Evolutionary conservation across 2,329 filamentous ascomycete species (phyloP), one percentile per base, ranked within the genome.

Genomic region (Neoascochyta sp.): DNA sequence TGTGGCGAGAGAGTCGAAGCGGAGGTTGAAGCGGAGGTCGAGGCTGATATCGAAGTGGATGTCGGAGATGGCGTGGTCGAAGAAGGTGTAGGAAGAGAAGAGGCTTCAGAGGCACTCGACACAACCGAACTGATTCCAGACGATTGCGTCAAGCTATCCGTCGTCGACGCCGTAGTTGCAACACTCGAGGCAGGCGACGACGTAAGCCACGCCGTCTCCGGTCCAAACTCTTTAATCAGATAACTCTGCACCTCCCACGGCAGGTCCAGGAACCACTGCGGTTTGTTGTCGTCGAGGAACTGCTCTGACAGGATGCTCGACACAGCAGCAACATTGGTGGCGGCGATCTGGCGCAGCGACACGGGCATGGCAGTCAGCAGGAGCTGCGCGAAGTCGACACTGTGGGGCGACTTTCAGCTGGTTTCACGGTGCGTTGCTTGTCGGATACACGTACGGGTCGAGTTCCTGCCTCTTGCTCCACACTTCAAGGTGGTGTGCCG

Each of bases 331-430:
- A 60, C 29, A 20, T 63, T 58, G 2, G 60, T 63, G 9, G 55
- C 58, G 19, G 56, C 60, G 6, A 62, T 46, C 27, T 54, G 39
- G 22, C 57, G 56, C 9, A 63, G 41, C 17, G 55, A 62, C 13
- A 47, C 44, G 12, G 60, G 60, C 5, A 63, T 40, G 21, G 57
- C 60, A 11, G 56, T 63, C 9, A 62, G 45, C 14, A 63, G 50
- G 15, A 62, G 40, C 29, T 53, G 33, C 25, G 54, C 57, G 32
- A 63, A 43, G 3, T 56, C 57, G n/a, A 58, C 35, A 14, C 57
- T 62, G 16, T n/a, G 27, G 6, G 16, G 8, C 15, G n/a, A 21
- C 9, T 5, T 28, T 52, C 27, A 52, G 39, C 35, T 12, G 10
- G 12, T 19, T 17, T 18, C 16, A 26, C 7, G 1, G 17, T 13